Evolutionary conservation across 2,329 filamentous ascomycete genomes (phyloP).

Genomic region (Hirsutella minnesotensis): DNA sequence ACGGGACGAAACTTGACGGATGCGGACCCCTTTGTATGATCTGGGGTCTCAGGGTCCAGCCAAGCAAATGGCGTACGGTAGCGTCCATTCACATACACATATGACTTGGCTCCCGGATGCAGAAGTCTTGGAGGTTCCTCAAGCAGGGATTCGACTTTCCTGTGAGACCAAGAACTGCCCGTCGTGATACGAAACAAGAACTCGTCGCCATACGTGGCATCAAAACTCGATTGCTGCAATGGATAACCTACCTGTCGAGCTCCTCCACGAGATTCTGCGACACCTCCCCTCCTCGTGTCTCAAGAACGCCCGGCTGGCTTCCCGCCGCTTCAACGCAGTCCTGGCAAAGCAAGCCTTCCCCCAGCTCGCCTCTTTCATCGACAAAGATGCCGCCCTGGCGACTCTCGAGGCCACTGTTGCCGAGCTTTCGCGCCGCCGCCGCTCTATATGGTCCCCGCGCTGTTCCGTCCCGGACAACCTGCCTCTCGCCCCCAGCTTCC

Average conservation of each 20-base stretch:
- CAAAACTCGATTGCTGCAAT: conserved; percentile 8
- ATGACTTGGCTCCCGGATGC: too few species aligned
- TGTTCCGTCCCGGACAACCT: conserved; percentile 18
- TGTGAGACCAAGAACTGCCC: too few species aligned
- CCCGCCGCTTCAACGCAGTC: conserved; percentile 18
- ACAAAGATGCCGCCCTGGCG: conserved; percentile 12
- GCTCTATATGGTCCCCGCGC: conserved; percentile 22
- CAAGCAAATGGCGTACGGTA: too few species aligned
- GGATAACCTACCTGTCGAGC: conserved; percentile 18
- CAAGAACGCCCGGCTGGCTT: conserved; percentile 18
- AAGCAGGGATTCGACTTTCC: too few species aligned
- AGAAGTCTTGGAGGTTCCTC: too few species aligned
- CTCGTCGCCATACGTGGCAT: too few species aligned
- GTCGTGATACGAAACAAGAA: too few species aligned
- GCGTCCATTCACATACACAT: too few species aligned
- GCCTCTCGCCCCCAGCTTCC: conserved; percentile 18
- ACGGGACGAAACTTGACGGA: too few species aligned
- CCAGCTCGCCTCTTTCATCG: conserved; percentile 17
- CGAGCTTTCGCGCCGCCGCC: conserved; percentile 11
- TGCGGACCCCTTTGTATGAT: too few species aligned
- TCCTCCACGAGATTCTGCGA: conserved; percentile 16
- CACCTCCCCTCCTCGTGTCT: conserved; percentile 11
- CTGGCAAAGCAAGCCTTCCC: conserved; percentile 16
- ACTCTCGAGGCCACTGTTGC: conserved; percentile 11
- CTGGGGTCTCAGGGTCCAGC: too few species aligned